Evolutionary conservation across 1,284 basidiomycete species (phyloP), one percentile per base, ranked within the genome.

Genomic region (Ganoderma boninense): DNA sequence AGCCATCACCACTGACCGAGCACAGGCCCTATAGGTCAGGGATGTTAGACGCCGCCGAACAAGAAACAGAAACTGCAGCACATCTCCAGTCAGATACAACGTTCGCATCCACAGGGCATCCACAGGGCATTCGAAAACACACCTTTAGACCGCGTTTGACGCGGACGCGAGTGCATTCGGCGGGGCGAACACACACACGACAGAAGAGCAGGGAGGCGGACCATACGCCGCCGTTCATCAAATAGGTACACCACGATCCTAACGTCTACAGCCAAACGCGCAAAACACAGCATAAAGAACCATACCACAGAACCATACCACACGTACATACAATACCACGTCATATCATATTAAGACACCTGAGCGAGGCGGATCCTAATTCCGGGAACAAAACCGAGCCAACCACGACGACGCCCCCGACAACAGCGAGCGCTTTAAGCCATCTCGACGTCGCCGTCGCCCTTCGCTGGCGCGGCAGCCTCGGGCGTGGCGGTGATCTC

Each of bases 381-480:
- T n/a, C 38, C 10, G 44, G 26, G 43, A 10, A 49, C n/a, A 18
- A 23, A n/a, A 56, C 2, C 10, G 38, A 10, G 38, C 38, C 38
- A 10, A 38, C 38, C 18, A 16, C 26, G 14, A 23, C 32, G 29
- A 16, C 64, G 20, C 29, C 29, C 29, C 11, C 20, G 38, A 18
- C 23, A 35, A 57, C 7, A n/a, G 18, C 20, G 20, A 23, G 52
- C 29, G 11, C 18, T 14, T 77, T 67, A 78, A 65, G 74, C 83
- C 88, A 90, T 90, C 69, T 90, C 88, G 13, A 90, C 84, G 75
- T 90, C 89, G 13, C 69, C 77, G 32, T 75, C 72, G 29, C n/a
- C 65, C 20, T 75, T 69, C 26, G 66, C 66, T 11, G 68, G 68
- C 20, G 63, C 76, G 10, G 70, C 73, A 4, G 70, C 42, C 6